A percentile compares a stretch with the other conserved stretches of the same genome.
phyloP scores from a whole-genome alignment of 2,329 filamentous ascomycete species.

The Diaporthe sp. region DNA sequence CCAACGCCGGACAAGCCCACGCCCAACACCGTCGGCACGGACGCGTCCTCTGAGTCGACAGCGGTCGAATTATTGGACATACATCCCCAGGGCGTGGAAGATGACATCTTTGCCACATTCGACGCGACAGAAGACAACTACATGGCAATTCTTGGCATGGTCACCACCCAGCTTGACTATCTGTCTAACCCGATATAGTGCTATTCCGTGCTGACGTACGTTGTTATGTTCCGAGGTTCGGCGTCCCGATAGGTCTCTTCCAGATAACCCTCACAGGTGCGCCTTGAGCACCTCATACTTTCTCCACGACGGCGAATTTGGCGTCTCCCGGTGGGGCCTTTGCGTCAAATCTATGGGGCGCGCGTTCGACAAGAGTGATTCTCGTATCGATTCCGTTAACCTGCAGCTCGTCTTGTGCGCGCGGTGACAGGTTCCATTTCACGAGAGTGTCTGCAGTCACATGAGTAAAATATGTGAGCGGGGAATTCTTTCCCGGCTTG shows the following conservation, averaged over 20 bases:
- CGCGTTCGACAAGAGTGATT: neutral
- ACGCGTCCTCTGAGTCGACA: conserved; percentile 1
- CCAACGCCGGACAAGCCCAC: conserved; percentile 14
- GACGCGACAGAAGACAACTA: conserved; percentile 13
- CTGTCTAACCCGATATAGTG: neutral
- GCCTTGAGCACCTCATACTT: neutral
- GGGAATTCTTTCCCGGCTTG: neutral
- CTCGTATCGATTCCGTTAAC: neutral
- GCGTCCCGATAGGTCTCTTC: neutral
- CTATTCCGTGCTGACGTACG: too few species aligned
- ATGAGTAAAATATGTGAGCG: neutral
- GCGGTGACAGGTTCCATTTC: neutral
- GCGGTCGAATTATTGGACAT: conserved; percentile 1
- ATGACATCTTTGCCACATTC: conserved; percentile 1
- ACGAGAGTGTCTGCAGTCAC: conserved; percentile 1
- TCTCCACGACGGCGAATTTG: neutral
- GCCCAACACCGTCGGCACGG: neutral
- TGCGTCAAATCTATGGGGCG: neutral
- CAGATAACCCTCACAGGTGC: neutral
- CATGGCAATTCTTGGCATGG: conserved; percentile 7
- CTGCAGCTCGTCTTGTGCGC: neutral
- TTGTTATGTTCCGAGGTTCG: neutral
- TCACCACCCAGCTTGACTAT: conserved; percentile 1
- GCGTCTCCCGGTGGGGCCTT: neutral
- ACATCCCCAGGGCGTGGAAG: neutral